Evolutionary conservation across 805 yeast genomes (phyloP), one percentile per base, ranked within the genome.

Genomic region (Saturnispora besseyi): DNA sequence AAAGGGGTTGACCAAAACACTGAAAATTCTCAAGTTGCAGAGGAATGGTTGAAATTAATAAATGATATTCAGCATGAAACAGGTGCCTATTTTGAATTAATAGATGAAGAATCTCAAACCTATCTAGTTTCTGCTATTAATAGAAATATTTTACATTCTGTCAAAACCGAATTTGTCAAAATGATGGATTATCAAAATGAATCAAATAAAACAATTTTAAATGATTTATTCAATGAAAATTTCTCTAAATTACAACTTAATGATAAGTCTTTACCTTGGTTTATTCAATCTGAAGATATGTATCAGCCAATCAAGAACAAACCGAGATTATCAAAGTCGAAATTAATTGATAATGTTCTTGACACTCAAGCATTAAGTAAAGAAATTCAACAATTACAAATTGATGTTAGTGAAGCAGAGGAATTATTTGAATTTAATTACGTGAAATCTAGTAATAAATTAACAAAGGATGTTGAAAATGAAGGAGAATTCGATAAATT

Each of bases 261-360:
- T 30, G 67, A 63, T 52, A 43, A 55, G 4, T 52, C 61, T 7
- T 46, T 64, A 34, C 69, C 69, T 3, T 65, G 69, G 68, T 64
- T 62, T 56, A 52, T 57, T 11, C 38, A 45, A 6, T 53, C 43
- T 12, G 55, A 53, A 30, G 57, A 56, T 4, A 54, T 62, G 26
- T 61, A 53, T 40, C 53, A 66, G 34, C 48, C 55, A 26, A 55
- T 56, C 26, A 36, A 46, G 7, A 52, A 57, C 2, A 54, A 49
- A 12, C 41, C 46, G 22, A 53, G 66, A 44, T 13, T 43, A 8
- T 29, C 44, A 10, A 45, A 45, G 29, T 44, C 52, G n/a, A 30
- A 55, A 22, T 38, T 46, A 15, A 34, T 47, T 15, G 50, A 37
- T 36, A 52, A 51, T 7, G 8, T 29, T 15, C 41, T 50, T n/a